phyloP scores from a whole-genome alignment of 2,329 filamentous ascomycete species.

The Fusarium sp. region DNA sequence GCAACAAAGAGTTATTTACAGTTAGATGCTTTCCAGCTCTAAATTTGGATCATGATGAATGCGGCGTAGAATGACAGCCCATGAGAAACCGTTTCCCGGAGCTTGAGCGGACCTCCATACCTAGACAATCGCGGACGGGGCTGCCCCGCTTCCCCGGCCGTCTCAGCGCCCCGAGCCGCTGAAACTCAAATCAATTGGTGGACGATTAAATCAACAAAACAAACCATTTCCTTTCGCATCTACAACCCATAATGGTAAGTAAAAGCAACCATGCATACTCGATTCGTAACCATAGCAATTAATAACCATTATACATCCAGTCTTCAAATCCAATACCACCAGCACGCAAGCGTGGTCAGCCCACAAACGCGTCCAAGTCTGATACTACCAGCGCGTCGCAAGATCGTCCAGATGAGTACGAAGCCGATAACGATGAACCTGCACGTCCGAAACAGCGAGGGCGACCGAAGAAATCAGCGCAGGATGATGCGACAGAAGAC shows the following conservation, averaged over 20 bases:
- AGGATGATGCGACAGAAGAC: conserved; percentile 15
- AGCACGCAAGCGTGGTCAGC: conserved; percentile 60
- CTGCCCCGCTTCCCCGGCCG: conserved; percentile 32
- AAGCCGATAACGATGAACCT: conserved; percentile 46
- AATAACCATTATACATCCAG: conserved; percentile 21
- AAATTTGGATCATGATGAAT: conserved; percentile 15
- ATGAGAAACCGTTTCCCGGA: background rate
- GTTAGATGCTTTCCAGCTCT: background rate
- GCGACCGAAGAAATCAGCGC: conserved; percentile 25
- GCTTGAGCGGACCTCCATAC: conserved; percentile 3
- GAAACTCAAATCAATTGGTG: conserved; percentile 32
- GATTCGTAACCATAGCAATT: background rate
- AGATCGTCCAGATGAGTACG: conserved; percentile 41
- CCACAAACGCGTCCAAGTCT: conserved; percentile 56
- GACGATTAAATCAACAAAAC: conserved; percentile 28
- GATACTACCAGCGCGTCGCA: conserved; percentile 45
- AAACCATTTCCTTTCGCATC: conserved; percentile 8
- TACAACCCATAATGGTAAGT: conserved; percentile 28
- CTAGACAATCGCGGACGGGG: conserved; percentile 23
- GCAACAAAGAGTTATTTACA: background rate
- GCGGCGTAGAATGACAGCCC: conserved; percentile 19
- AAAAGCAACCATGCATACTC: background rate
- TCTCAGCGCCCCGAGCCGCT: conserved; percentile 31
- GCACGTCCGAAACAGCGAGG: conserved; percentile 42
- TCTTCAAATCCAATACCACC: conserved; percentile 48